Evolutionary conservation across 805 yeast genomes (phyloP).

Genomic region (Lipomyces sp.): DNA sequence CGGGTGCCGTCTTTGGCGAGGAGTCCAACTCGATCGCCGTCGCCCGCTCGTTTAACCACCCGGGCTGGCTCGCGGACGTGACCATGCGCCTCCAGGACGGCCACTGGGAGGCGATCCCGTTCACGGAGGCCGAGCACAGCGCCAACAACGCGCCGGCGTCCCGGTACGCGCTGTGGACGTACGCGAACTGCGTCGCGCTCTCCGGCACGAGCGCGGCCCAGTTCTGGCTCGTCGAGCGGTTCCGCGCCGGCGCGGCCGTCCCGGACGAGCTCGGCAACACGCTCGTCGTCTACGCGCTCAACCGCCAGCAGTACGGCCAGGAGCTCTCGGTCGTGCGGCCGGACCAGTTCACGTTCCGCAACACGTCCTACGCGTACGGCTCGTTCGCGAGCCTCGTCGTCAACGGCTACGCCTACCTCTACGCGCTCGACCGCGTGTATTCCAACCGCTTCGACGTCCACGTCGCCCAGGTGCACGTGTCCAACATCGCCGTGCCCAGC

Average conservation of each 20-base stretch:
- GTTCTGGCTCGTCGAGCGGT: slow-evolving; percentile 7
- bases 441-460: slow-evolving; percentile 10
- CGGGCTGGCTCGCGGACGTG: slow-evolving; percentile 5
- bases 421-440: slow-evolving; percentile 3
- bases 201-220: slow-evolving; percentile 6
- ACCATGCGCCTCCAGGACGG: slow-evolving; percentile 4
- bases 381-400: slow-evolving; percentile 15
- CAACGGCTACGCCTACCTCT: slow-evolving; percentile 10
- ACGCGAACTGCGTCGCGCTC: slow-evolving; percentile 13
- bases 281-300: slow-evolving; percentile 5
- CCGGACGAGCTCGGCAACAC: slow-evolving; percentile 7
- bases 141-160: background rate
- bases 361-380: slow-evolving; percentile 8
- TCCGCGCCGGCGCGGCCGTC: background rate
- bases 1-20: slow-evolving; percentile 2
- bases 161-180: slow-evolving; percentile 18
- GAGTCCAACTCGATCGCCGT: slow-evolving; percentile 6
- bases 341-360: background rate
- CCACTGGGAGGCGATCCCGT: slow-evolving; percentile 9
- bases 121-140: slow-evolving; percentile 1
- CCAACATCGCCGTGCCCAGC: background rate
- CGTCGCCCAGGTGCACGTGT: slow-evolving; percentile 7
- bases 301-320: background rate
- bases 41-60: background rate
- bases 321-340: slow-evolving; percentile 1